phyloP scores from a whole-genome alignment of 2,329 filamentous ascomycete species.

The Calonectria hawksworthii region DNA sequence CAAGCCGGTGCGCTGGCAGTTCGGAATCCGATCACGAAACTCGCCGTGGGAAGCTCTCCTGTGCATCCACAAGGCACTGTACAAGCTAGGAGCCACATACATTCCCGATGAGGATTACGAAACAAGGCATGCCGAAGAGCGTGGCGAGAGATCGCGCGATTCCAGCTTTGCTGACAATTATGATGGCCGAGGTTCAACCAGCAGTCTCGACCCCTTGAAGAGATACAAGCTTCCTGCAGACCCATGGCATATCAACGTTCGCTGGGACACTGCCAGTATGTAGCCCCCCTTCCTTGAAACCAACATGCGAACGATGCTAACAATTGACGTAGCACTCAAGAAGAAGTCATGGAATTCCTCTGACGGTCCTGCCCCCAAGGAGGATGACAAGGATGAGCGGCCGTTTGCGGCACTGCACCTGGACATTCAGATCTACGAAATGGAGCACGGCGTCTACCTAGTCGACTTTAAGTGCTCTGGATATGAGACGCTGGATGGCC shows the following conservation, averaged over 20 bases:
- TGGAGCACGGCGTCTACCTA: conserved; percentile 92
- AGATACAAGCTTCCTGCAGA: conserved; percentile 92
- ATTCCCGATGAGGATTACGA: conserved; percentile 75
- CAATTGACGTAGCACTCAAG: conserved; percentile 51
- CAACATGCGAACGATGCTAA: conserved; percentile 24
- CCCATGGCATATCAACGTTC: conserved; percentile 93
- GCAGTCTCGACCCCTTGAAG: conserved; percentile 65
- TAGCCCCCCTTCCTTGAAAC: conserved; percentile 45
- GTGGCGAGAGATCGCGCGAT: conserved; percentile 51
- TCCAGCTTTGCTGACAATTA: conserved; percentile 59
- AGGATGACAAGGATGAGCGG: conserved; percentile 49
- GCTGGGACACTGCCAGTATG: conserved; percentile 88
- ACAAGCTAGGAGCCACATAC: conserved; percentile 91
- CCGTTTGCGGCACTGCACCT: conserved; percentile 93
- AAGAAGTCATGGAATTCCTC: conserved; percentile 37
- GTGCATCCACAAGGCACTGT: conserved; percentile 93
- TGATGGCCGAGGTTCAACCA: conserved; percentile 54
- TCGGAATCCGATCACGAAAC: conserved; percentile 95
- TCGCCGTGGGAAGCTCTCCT: conserved; percentile 94
- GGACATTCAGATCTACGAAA: conserved; percentile 95
- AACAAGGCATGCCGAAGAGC: conserved; percentile 60
- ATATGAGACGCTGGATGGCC: conserved; percentile 85
- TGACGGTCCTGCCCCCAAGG: conserved; percentile 55
- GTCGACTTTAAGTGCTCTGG: conserved; percentile 99
- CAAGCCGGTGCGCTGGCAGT: conserved; percentile 95